Percentiles rank a stretch among this genome's conserved stretches.
Conservation (phyloP, 306 rosid species). For the Quercus mongolica region DNA sequence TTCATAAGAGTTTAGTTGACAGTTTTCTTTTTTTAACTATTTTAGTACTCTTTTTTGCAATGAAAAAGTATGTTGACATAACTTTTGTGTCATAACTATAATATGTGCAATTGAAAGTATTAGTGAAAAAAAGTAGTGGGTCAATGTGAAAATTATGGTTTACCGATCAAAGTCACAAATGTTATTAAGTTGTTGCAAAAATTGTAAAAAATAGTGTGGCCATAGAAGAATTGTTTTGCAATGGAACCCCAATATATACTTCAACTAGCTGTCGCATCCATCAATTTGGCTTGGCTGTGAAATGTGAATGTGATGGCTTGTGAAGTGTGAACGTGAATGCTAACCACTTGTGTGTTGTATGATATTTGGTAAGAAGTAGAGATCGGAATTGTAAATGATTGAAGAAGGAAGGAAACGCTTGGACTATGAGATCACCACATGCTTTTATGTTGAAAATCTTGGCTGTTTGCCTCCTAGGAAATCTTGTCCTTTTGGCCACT, state of each 20-base stretch:
- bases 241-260: background rate
- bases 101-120: too few species aligned
- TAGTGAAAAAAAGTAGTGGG: too few species aligned
- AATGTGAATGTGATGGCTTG: background rate
- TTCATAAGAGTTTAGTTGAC: too few species aligned
- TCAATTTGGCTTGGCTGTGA: background rate
- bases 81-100: too few species aligned
- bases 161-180: too few species aligned
- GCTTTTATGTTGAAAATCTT: constrained; percentile 7
- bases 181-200: too few species aligned
- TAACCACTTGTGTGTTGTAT: background rate
- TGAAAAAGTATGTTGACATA: too few species aligned
- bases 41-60: too few species aligned
- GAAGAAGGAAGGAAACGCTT: constrained; percentile 32
- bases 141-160: too few species aligned
- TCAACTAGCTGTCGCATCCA: background rate
- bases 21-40: background rate
- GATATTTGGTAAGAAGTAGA: background rate
- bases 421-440: constrained; percentile 29
- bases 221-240: background rate
- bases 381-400: background rate
- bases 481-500: constrained; percentile 6
- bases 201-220: background rate
- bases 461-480: background rate
- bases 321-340: background rate